Percentiles rank a stretch among this genome's conserved stretches.
These are phyloP conservation scores for Elaeagnus macrophylla DNA, from an alignment of 306 rosid genomes.

Conservation along the genomic window DNA sequence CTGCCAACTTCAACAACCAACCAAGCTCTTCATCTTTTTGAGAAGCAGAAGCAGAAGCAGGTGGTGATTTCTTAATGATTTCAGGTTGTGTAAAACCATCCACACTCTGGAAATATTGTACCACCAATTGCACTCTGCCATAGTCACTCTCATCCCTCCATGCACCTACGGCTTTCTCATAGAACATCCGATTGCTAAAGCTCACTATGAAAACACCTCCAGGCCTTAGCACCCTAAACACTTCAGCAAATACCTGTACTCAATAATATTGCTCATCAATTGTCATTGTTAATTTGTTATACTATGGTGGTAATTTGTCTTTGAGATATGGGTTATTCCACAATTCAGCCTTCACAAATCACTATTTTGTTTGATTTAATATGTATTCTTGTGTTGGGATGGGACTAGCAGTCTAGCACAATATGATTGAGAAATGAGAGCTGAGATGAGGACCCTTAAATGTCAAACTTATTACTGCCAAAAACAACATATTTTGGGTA, in stretches of 20 bases:
- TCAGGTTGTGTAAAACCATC: conserved; percentile 79
- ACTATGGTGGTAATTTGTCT: neutral
- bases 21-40: conserved; percentile 29
- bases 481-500: too few species aligned
- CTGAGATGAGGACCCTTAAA: too few species aligned
- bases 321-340: neutral
- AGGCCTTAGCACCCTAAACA: conserved; percentile 57
- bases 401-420: too few species aligned
- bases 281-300: neutral
- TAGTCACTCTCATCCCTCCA: conserved; percentile 76
- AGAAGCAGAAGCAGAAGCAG: conserved; percentile 18
- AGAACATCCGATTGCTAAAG: conserved; percentile 82
- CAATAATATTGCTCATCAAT: neutral
- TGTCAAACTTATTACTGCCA: too few species aligned
- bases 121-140: conserved; percentile 60
- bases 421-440: too few species aligned
- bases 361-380: neutral
- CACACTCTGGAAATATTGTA: conserved; percentile 71
- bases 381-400: neutral
- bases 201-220: conserved; percentile 84
- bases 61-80: conserved; percentile 41
- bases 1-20: conserved; percentile 47
- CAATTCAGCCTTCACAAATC: neutral
- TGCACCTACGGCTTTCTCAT: conserved; percentile 66
- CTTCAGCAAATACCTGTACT: conserved; percentile 74